A percentile compares a stretch with the other conserved stretches of the same genome.
Evolutionary conservation across 345 rosid species (phyloP).

Genomic region (Sonneratia caseolaris): DNA sequence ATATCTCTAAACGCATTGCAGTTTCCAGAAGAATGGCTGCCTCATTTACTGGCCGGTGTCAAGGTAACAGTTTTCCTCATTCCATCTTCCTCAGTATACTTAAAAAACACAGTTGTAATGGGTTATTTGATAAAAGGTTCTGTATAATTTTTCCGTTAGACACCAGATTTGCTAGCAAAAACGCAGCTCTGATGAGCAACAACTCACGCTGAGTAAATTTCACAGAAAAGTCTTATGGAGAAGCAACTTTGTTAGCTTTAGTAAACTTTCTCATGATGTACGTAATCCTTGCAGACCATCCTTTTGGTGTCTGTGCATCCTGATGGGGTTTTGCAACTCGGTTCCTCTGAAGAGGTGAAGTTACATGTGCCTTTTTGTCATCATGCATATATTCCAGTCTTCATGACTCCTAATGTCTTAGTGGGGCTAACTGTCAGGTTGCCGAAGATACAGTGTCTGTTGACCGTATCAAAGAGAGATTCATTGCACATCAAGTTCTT

Average conservation of each 20-base stretch:
- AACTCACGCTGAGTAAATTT: conserved; percentile 1
- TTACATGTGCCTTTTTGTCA: conserved; percentile 2
- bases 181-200: neutral
- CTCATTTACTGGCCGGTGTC: conserved; percentile 47
- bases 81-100: neutral
- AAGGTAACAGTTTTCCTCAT: conserved; percentile 33
- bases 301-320: conserved; percentile 50
- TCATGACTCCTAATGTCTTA: neutral
- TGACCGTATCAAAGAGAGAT: conserved; percentile 23
- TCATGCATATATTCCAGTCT: neutral
- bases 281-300: conserved; percentile 41
- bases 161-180: neutral
- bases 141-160: neutral
- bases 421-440: conserved; percentile 23
- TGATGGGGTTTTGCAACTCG: conserved; percentile 57
- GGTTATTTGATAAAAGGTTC: neutral
- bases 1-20: conserved; percentile 20
- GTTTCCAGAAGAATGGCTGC: conserved; percentile 57
- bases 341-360: conserved; percentile 45
- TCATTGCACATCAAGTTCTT: conserved; percentile 14
- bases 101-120: neutral
- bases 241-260: neutral
- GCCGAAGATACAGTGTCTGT: conserved; percentile 33
- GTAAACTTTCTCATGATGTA: neutral
- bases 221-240: neutral